Conservation (phyloP, 2,329 filamentous ascomycete genomes). For the Colletotrichum destructivum region DNA sequence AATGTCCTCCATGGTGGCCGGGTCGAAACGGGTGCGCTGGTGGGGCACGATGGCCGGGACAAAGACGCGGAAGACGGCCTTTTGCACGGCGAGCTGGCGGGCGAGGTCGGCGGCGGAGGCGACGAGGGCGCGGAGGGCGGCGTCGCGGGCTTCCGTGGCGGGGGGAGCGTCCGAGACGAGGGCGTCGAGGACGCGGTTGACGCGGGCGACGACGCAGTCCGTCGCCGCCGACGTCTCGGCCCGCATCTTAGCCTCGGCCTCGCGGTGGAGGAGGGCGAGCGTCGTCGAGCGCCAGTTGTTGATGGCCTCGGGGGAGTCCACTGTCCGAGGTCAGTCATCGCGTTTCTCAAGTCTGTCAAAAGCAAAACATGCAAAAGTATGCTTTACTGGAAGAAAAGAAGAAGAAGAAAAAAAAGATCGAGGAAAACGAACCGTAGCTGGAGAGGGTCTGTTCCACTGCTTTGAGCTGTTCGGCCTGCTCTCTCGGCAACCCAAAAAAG, state of each 20-base stretch:
- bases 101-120: constrained; percentile 69
- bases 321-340: constrained; percentile 30
- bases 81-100: constrained; percentile 70
- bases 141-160: constrained; percentile 61
- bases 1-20: constrained; percentile 75
- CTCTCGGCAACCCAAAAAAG: constrained; percentile 72
- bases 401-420: constrained; percentile 9
- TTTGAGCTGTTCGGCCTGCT: constrained; percentile 67
- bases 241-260: constrained; percentile 62
- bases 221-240: constrained; percentile 60
- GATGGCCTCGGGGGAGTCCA: constrained; percentile 66
- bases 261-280: constrained; percentile 70
- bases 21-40: constrained; percentile 70
- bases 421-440: constrained; percentile 45
- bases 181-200: constrained; percentile 65
- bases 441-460: constrained; percentile 63
- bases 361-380: too few species aligned
- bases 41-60: constrained; percentile 70
- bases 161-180: constrained; percentile 58
- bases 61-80: constrained; percentile 68
- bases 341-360: too few species aligned
- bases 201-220: constrained; percentile 60
- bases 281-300: constrained; percentile 80
- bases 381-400: too few species aligned
- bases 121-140: constrained; percentile 68